A percentile compares a stretch with the other conserved stretches of the same genome.
Conservation (phyloP, 1,284 basidiomycete genomes). For the Boletus hoseneyae region DNA sequence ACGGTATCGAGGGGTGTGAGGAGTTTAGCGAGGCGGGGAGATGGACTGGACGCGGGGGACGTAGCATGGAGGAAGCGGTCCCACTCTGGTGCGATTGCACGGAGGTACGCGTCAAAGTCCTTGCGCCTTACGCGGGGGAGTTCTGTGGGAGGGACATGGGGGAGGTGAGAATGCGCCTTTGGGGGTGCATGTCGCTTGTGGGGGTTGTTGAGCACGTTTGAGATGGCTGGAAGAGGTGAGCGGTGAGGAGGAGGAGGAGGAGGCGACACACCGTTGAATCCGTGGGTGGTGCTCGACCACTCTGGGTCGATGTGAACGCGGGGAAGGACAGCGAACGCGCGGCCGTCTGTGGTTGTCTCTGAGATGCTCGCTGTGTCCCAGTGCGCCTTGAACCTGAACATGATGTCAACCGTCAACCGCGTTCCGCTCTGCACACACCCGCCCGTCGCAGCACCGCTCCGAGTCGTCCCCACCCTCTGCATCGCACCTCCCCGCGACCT, state of each 20-base stretch:
- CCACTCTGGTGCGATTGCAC: conserved; percentile 74
- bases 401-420: conserved; percentile 13
- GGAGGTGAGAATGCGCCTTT: conserved; percentile 77
- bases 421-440: conserved; percentile 48
- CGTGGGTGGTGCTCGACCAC: conserved; percentile 76
- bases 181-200: conserved; percentile 81
- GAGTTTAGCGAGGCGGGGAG: conserved; percentile 37
- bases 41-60: conserved; percentile 43
- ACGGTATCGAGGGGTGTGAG: conserved; percentile 76
- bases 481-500: conserved; percentile 50
- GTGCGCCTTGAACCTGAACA: conserved; percentile 51
- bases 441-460: conserved; percentile 35
- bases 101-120: conserved; percentile 83
- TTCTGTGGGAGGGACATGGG: conserved; percentile 65
- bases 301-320: conserved; percentile 45
- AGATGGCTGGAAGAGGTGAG: conserved; percentile 48
- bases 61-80: conserved; percentile 59
- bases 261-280: conserved; percentile 64
- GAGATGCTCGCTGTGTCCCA: conserved; percentile 72
- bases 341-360: conserved; percentile 56
- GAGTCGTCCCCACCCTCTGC: conserved; percentile 59
- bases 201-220: conserved; percentile 81
- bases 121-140: conserved; percentile 78
- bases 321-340: conserved; percentile 47
- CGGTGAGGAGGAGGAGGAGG: not conserved